Base-by-base conservation (phyloP, 1,284 basidiomycete genomes). In the Ceratobasidium sp. region DNA sequence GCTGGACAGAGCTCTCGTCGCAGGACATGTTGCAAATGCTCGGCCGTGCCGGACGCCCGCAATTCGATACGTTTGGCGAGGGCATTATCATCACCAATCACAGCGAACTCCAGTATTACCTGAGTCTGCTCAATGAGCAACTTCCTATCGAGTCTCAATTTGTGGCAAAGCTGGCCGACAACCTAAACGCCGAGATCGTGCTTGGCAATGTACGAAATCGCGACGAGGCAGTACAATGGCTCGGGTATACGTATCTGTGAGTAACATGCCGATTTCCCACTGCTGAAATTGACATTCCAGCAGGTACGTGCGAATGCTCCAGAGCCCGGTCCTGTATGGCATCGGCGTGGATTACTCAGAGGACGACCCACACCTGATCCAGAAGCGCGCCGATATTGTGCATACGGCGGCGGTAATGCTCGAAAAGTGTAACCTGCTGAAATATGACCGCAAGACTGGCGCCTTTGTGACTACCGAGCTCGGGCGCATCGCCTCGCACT, bases 21-120 rank as follows among this genome's bases (percentile, higher is more conserved):
- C 97, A 99, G 85, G 98, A 99, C 82, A 96, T 99, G 7, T 88
- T 99, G 5, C 98, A 99, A 86, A 99, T 99, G 98, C 92, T 99
- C 5, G 98, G 98, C 71, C 93, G 97, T 83, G 98, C 98, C 7
- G 98, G 98, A 84, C 92, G 98, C 77, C 98, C 98, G 12, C 97
- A 99, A 84, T 99, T 94, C 86, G 98, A 99, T 84, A 98, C 96
- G 0, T 97, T 91, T 82, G 98, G 98, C 55, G 97, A 99, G 86
- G 98, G 98, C 69, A 94, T 99, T 84, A 98, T 99, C 85, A 99
- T 99, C 86, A 99, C 98, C 68, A 98, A 98, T 83, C 97, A 99
- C 84, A 91, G 92, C 2, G 97, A 99, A 84, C 89, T 99, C 64
- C 97, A 99, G 86, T 99, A 99, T 85, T 99, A 99, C 83, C 89